Conservation (phyloP, 495 filamentous ascomycete genomes). For the Neurospora sp. region DNA sequence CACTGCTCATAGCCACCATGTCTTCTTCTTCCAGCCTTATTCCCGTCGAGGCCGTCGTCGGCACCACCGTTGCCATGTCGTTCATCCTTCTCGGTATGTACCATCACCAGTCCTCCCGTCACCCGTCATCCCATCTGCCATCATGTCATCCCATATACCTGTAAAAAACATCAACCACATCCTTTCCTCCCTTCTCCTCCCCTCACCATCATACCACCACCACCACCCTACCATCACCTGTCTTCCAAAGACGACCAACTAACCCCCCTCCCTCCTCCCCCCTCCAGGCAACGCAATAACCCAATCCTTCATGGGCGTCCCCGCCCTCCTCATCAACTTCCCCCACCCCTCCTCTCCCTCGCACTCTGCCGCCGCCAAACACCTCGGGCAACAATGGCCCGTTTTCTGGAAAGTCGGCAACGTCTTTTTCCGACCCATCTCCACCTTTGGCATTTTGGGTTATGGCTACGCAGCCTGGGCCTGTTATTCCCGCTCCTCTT, state of each 20-base stretch:
- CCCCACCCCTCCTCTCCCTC: constrained; percentile 28
- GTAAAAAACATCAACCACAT: too few species aligned
- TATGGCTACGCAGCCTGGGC: constrained; percentile 32
- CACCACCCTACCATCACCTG: not conserved
- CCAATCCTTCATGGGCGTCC: constrained; percentile 42
- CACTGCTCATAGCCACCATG: not conserved
- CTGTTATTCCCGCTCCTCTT: constrained; percentile 5
- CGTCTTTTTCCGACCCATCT: constrained; percentile 39
- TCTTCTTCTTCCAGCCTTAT: not conserved
- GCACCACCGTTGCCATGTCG: constrained; percentile 30
- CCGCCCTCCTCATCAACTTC: constrained; percentile 38
- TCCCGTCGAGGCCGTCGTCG: constrained; percentile 20
- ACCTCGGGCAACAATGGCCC: constrained; percentile 39
- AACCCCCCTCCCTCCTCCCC: not conserved
- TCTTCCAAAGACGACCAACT: not conserved
- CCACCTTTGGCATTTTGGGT: constrained; percentile 34
- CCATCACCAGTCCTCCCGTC: not conserved
- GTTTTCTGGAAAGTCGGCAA: constrained; percentile 38
- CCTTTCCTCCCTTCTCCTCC: too few species aligned
- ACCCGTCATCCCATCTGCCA: not conserved
- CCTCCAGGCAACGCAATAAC: constrained; percentile 39
- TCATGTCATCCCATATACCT: not conserved
- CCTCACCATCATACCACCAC: not conserved
- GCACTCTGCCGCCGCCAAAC: constrained; percentile 25
- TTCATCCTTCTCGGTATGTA: constrained; percentile 36